Evolutionary conservation across 1,284 basidiomycete genomes (phyloP).

Genomic region (Sanghuangporus weigelae): DNA sequence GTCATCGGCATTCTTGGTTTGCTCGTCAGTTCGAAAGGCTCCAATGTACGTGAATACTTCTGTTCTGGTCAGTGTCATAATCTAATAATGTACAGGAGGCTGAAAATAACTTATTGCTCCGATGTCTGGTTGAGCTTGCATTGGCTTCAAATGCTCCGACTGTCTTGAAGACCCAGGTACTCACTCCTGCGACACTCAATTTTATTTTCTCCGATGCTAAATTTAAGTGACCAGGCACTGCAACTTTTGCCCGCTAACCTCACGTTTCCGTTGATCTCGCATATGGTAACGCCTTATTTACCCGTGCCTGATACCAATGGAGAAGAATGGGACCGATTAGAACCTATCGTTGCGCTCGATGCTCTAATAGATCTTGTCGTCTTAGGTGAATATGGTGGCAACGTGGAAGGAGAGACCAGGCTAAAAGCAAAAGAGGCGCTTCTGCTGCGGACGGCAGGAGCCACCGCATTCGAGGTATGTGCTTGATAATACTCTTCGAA

Average conservation of each 20-base stretch:
- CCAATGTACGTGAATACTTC: slow-evolving; percentile 46
- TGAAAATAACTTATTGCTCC: slow-evolving; percentile 64
- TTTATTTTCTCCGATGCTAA: neutral
- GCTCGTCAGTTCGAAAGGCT: slow-evolving; percentile 68
- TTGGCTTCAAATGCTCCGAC: slow-evolving; percentile 91
- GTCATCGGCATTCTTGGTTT: slow-evolving; percentile 78
- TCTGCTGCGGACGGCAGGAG: slow-evolving; percentile 59
- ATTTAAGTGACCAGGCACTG: slow-evolving; percentile 45
- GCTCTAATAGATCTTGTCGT: slow-evolving; percentile 67
- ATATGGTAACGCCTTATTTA: slow-evolving; percentile 69
- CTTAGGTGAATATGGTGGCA: slow-evolving; percentile 73
- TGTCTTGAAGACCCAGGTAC: slow-evolving; percentile 77
- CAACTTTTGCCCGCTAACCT: slow-evolving; percentile 60
- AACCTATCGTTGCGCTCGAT: slow-evolving; percentile 72
- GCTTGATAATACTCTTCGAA: neutral
- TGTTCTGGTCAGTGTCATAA: neutral
- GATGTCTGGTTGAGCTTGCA: slow-evolving; percentile 83
- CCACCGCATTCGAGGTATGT: slow-evolving; percentile 66
- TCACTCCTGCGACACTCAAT: neutral
- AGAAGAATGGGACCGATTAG: slow-evolving; percentile 83
- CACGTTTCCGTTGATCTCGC: slow-evolving; percentile 54
- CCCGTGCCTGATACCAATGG: slow-evolving; percentile 80
- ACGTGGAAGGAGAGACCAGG: slow-evolving; percentile 41
- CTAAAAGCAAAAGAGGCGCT: slow-evolving; percentile 50
- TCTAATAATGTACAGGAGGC: slow-evolving; percentile 36